A percentile compares a stretch with the other conserved stretches of the same genome.
These are phyloP conservation scores for Avena eriantha DNA, from an alignment of 176 grass and related monocot genomes.

Conservation along the genomic window DNA sequence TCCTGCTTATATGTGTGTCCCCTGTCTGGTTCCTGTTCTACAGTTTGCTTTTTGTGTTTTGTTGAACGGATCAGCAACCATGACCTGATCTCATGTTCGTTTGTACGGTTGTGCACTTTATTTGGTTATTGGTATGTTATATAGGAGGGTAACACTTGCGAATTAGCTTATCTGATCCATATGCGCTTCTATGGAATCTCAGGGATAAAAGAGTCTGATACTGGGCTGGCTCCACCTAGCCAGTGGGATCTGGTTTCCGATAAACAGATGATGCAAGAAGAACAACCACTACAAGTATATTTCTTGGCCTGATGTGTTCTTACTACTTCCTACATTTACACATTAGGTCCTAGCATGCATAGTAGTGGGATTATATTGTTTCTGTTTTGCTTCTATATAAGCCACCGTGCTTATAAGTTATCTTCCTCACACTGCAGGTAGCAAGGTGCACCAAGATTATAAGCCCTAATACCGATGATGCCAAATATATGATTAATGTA, in stretches of 20 bases:
- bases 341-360: conserved; percentile 8
- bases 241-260: conserved; percentile 98
- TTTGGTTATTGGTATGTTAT: conserved; percentile 19
- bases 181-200: conserved; percentile 16
- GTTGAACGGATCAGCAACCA: background rate
- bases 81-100: background rate
- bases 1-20: background rate
- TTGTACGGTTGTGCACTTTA: background rate
- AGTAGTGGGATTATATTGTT: background rate
- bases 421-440: conserved; percentile 54
- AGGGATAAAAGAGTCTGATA: conserved; percentile 99
- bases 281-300: conserved; percentile 83
- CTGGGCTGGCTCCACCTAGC: conserved; percentile 87
- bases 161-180: background rate
- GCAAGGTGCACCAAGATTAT: conserved; percentile 99
- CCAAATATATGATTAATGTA: conserved; percentile 97
- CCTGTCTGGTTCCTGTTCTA: background rate
- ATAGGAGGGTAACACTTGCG: background rate
- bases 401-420: background rate
- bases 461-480: conserved; percentile 92
- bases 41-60: background rate
- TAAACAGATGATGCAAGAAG: conserved; percentile 99
- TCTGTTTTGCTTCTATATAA: background rate
- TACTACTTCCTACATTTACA: background rate
- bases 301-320: background rate